phyloP scores from a whole-genome alignment of 163 green algal species.

The Coccomyxa subellipsoidea region DNA sequence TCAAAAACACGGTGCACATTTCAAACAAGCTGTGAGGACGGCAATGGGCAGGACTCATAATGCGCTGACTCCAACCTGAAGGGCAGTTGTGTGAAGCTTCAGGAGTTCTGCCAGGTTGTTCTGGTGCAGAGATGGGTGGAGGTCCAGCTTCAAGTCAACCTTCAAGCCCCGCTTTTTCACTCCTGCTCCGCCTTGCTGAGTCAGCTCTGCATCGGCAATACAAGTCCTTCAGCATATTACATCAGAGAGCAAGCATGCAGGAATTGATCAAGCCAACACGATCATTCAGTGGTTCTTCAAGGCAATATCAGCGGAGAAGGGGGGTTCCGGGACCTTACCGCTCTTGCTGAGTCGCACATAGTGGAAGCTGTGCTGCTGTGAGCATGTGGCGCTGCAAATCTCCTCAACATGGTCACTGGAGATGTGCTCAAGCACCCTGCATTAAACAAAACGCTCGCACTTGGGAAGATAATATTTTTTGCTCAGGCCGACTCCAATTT shows the following conservation, averaged over 20 bases:
- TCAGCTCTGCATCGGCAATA: constrained; percentile 11
- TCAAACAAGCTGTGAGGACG: too few species aligned
- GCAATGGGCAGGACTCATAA: too few species aligned
- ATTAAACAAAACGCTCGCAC: not conserved
- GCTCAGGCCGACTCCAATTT: too few species aligned
- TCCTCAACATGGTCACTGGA: constrained; percentile 4
- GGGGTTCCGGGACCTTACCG: constrained; percentile 13
- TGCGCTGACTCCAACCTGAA: not conserved
- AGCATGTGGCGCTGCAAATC: constrained; percentile 16
- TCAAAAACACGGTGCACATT: too few species aligned
- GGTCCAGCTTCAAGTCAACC: constrained; percentile 25
- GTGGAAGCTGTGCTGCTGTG: not conserved
- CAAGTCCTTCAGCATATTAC: too few species aligned
- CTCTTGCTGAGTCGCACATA: not conserved
- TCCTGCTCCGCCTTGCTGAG: not conserved
- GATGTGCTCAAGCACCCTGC: constrained; percentile 22
- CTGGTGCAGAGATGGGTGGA: constrained; percentile 10
- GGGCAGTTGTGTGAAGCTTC: not conserved
- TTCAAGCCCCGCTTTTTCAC: not conserved
- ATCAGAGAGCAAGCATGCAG: too few species aligned
- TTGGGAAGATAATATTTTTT: too few species aligned
- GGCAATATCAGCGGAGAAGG: not conserved
- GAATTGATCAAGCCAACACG: too few species aligned
- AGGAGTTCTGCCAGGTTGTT: not conserved
- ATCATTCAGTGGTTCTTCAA: too few species aligned